Base-by-base conservation (phyloP, 2,329 filamentous ascomycete genomes). In the Kalaharituber pfeilii region DNA sequence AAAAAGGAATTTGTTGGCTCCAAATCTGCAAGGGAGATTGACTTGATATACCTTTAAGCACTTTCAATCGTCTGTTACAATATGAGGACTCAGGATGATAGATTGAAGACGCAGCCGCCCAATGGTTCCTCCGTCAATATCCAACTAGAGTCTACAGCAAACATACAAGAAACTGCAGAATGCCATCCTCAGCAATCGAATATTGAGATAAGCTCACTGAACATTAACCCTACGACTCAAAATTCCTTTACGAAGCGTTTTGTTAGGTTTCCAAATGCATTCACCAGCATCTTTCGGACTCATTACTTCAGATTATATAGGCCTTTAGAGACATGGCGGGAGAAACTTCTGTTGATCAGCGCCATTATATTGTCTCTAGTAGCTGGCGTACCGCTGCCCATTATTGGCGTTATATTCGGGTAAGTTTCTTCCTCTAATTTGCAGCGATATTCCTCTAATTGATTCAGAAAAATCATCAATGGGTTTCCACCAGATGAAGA, bases 261-360 rank as follows among this genome's bases (percentile, higher is more conserved):
- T 13, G 15, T 22, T 13, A 47, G 25, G 15, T 47, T 24, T 9
- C 42, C 42, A 15, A 22, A 47, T 5, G 24, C 24, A 20, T 13
- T 47, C 13, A 18, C 42, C 22, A 47, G 25, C 28, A 11, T 25
- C 9, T 50, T 73, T 63, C 69, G 68, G 57, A 69, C 68, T n/a
- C 72, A 72, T 7, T 76, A 75, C 59, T 67, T 74, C 52, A 66
- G 69, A 20, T 67, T 75, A 0, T 75, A 72, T 62, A 65, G 68
- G 22, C 67, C 70, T 8, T 60, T 75, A 57, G 67, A 71, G 29
- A 68, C 69, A 45, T 52, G 62, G n/a, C 60, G 65, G 25, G 72
- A 57, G 65, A 66, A 58, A 24, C 49, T 57, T 27, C 63, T 59
- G 9, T 49, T 60, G 11, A 44, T 29, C 20, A 28, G 50, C 20